Conservation (phyloP, 768 basidiomycete genomes). For the Auriscalpium orientale region DNA sequence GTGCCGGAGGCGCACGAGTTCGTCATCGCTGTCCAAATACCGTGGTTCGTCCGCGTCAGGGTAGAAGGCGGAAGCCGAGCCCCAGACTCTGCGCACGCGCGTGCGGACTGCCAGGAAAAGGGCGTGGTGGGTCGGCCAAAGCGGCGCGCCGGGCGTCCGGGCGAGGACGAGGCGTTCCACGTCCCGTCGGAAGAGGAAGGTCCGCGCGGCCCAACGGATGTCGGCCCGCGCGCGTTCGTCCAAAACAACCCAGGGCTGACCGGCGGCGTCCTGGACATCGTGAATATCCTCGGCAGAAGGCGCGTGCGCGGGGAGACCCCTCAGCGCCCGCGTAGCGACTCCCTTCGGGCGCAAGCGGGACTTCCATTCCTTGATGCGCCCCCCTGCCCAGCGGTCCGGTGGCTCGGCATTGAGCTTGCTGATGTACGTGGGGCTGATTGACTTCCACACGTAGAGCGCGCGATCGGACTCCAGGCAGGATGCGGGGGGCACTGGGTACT, state of each 20-base stretch:
- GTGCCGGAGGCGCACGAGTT: background rate
- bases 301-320: background rate
- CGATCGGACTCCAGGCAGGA: background rate
- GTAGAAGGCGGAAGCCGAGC: background rate
- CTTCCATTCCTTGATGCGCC: conserved; percentile 1
- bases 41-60: background rate
- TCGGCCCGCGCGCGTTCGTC: background rate
- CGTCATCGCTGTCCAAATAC: background rate
- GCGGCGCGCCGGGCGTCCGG: background rate
- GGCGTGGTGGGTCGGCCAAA: background rate
- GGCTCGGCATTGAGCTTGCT: background rate
- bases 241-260: background rate
- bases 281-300: background rate
- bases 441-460: background rate
- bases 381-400: background rate
- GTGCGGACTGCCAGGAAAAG: background rate
- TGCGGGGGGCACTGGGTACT: background rate
- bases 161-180: background rate
- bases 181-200: background rate
- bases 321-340: background rate
- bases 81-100: background rate
- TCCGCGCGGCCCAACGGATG: background rate
- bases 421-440: background rate
- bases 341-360: background rate
- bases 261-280: background rate